Conservation (phyloP, 1,284 basidiomycete species). For the Fistulinella staudtii region DNA sequence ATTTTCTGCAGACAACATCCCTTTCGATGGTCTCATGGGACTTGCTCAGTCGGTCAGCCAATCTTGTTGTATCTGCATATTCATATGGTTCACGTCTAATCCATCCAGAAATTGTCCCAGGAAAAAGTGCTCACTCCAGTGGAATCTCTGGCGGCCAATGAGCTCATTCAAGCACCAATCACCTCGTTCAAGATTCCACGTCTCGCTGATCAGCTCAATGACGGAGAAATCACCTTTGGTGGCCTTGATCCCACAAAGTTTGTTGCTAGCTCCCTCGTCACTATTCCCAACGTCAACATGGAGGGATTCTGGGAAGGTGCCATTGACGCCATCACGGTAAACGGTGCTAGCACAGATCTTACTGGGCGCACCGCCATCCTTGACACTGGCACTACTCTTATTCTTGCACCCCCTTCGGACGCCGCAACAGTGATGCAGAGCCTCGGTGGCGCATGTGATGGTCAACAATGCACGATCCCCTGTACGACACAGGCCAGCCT, state of each 20-base stretch:
- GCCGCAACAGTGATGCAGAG: slow-evolving; percentile 60
- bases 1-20: slow-evolving; percentile 49
- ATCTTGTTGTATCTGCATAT: background rate
- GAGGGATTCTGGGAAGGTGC: slow-evolving; percentile 77
- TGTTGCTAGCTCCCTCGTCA: slow-evolving; percentile 49
- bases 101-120: slow-evolving; percentile 55
- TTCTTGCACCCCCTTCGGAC: slow-evolving; percentile 55
- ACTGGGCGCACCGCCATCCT: slow-evolving; percentile 67
- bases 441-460: slow-evolving; percentile 56
- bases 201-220: slow-evolving; percentile 66
- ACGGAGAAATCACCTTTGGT: slow-evolving; percentile 81
- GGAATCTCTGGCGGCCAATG: slow-evolving; percentile 62
- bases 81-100: background rate
- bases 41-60: slow-evolving; percentile 64
- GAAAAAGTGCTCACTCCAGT: slow-evolving; percentile 68
- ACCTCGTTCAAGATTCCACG: slow-evolving; percentile 81
- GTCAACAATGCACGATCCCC: slow-evolving; percentile 73
- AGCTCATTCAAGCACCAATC: slow-evolving; percentile 64
- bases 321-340: slow-evolving; percentile 56
- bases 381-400: slow-evolving; percentile 75
- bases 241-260: slow-evolving; percentile 74
- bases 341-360: slow-evolving; percentile 52
- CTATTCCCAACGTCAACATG: slow-evolving; percentile 55
- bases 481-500: slow-evolving; percentile 67
- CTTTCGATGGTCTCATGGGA: slow-evolving; percentile 85